These are phyloP conservation scores for Cylindrotheca fusiformis DNA, from an alignment of 108 stramenopile species.

Conservation along the genomic window DNA sequence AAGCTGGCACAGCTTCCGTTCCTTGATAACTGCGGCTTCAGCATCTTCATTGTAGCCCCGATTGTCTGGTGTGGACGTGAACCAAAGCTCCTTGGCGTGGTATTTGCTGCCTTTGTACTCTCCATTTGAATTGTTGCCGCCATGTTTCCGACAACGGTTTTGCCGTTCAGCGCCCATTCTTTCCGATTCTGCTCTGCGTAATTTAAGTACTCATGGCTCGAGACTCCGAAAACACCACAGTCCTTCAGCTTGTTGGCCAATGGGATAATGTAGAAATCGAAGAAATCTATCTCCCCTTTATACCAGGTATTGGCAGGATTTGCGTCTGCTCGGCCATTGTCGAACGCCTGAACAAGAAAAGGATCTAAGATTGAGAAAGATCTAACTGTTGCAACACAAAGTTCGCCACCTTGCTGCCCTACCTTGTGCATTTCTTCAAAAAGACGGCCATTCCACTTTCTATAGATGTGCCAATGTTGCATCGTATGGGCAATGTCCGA, in stretches of 20 bases:
- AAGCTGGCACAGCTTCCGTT: too few species aligned
- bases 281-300: slow-evolving; percentile 18
- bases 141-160: neutral
- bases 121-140: neutral
- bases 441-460: slow-evolving; percentile 20
- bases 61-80: too few species aligned
- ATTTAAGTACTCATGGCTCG: slow-evolving; percentile 10
- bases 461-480: slow-evolving; percentile 26
- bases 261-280: slow-evolving; percentile 23
- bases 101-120: too few species aligned
- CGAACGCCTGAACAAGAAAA: slow-evolving; percentile 1
- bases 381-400: too few species aligned
- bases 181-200: neutral
- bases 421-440: slow-evolving; percentile 15
- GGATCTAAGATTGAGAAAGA: too few species aligned
- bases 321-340: slow-evolving; percentile 2
- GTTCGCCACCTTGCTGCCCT: too few species aligned
- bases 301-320: slow-evolving; percentile 18
- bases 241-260: slow-evolving; percentile 20
- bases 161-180: neutral
- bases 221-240: slow-evolving; percentile 23
- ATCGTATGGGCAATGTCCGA: slow-evolving; percentile 22
- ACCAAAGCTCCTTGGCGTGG: too few species aligned
- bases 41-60: too few species aligned
- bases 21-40: too few species aligned